These are phyloP conservation scores for Nemania diffusa DNA, from an alignment of 2,329 filamentous ascomycete genomes.

Conservation along the genomic window DNA sequence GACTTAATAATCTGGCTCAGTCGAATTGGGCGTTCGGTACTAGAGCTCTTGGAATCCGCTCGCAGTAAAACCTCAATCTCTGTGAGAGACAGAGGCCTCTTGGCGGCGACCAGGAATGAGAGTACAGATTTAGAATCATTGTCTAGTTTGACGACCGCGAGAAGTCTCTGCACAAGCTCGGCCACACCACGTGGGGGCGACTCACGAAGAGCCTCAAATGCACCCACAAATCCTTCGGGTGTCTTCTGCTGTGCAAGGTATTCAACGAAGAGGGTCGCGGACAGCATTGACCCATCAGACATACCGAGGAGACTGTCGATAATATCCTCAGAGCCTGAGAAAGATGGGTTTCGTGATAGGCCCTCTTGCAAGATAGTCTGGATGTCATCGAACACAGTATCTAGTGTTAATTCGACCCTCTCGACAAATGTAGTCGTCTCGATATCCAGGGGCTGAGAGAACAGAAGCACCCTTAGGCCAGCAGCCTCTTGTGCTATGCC, in stretches of 20 bases:
- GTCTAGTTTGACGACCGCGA: conserved; percentile 25
- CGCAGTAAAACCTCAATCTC: conserved; percentile 32
- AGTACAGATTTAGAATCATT: conserved; percentile 18
- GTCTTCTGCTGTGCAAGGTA: conserved; percentile 32
- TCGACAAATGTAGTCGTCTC: conserved; percentile 17
- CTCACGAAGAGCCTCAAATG: conserved; percentile 26
- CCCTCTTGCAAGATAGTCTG: conserved; percentile 33
- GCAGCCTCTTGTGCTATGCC: conserved; percentile 21
- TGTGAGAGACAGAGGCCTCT: conserved; percentile 29
- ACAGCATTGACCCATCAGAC: conserved; percentile 27
- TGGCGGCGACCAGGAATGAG: conserved; percentile 27
- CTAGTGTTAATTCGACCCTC: conserved; percentile 27
- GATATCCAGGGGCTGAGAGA: conserved; percentile 30
- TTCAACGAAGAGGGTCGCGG: conserved; percentile 24
- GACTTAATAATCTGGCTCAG: conserved; percentile 16
- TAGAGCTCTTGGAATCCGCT: conserved; percentile 17
- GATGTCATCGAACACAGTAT: conserved; percentile 32
- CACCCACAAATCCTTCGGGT: conserved; percentile 21
- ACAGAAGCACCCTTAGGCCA: conserved; percentile 26
- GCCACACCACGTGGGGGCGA: conserved; percentile 15
- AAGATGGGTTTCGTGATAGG: conserved; percentile 15
- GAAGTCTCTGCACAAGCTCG: conserved; percentile 28
- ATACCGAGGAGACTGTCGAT: conserved; percentile 27
- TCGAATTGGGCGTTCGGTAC: neutral
- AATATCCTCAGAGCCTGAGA: conserved; percentile 14